Conservation (phyloP, 1,284 basidiomycete genomes). For the Rhodotorula mucilaginosa region DNA sequence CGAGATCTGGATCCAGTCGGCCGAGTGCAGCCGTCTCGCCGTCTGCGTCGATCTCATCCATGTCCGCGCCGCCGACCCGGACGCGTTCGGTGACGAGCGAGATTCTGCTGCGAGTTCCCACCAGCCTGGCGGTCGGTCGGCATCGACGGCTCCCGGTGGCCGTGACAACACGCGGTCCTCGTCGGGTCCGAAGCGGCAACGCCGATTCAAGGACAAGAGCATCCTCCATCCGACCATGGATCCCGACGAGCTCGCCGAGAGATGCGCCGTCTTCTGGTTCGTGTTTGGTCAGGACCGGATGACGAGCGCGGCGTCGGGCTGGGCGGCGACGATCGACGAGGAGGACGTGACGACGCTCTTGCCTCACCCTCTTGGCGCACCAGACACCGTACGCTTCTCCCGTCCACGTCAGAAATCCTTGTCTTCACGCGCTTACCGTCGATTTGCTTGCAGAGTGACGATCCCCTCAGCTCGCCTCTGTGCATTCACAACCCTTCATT, state of each 20-base stretch:
- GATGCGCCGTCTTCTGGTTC: conserved; percentile 32
- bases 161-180: too few species aligned
- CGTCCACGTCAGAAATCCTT: not conserved
- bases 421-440: not conserved
- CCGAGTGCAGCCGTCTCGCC: conserved; percentile 74
- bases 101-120: not conserved
- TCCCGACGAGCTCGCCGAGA: conserved; percentile 12
- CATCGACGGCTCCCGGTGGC: not conserved
- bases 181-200: not conserved
- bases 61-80: not conserved
- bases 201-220: conserved; percentile 12
- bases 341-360: conserved; percentile 37
- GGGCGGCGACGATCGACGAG: conserved; percentile 38
- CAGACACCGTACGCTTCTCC: conserved; percentile 6
- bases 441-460: not conserved
- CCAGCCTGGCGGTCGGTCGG: not conserved
- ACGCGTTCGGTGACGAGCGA: not conserved
- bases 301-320: conserved; percentile 40
- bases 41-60: conserved; percentile 59
- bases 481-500: conserved; percentile 23
- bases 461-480: conserved; percentile 19
- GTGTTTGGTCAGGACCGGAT: conserved; percentile 37
- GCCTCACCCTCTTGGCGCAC: conserved; percentile 3
- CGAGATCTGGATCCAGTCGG: conserved; percentile 82
- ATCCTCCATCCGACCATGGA: conserved; percentile 19